Evolutionary conservation across 352 stramenopile genomes (phyloP).

Genomic region (Pythium oligandrum): DNA sequence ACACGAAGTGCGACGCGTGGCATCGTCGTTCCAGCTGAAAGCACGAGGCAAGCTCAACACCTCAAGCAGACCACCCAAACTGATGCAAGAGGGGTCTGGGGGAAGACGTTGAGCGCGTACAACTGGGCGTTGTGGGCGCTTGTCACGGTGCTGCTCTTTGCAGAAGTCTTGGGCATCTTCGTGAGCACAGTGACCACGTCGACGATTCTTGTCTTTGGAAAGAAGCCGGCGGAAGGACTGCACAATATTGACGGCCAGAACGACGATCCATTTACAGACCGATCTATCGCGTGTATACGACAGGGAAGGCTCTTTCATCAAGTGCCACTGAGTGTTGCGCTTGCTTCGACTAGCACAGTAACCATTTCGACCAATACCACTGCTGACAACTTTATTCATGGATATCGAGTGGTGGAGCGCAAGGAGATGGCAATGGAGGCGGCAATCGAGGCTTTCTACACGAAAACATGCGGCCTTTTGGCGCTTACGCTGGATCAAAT

Average conservation of each 20-base stretch:
- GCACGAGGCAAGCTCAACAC: background rate
- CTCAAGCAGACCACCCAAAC: too few species aligned
- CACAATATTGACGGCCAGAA: conserved; percentile 22
- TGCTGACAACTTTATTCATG: background rate
- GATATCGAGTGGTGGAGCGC: conserved; percentile 15
- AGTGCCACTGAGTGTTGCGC: conserved; percentile 25
- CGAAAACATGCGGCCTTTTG: conserved; percentile 16
- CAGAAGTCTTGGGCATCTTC: conserved; percentile 16
- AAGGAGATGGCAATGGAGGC: background rate
- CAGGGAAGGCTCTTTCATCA: conserved; percentile 32
- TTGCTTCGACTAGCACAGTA: conserved; percentile 5
- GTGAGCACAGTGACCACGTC: conserved; percentile 17
- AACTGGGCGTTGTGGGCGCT: conserved; percentile 7
- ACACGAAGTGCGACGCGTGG: too few species aligned
- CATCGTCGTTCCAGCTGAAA: too few species aligned
- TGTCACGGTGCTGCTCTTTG: conserved; percentile 6
- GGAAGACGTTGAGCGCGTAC: too few species aligned
- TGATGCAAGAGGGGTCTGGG: too few species aligned
- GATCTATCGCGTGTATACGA: conserved; percentile 37
- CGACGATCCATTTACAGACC: conserved; percentile 46
- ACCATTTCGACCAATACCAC: background rate
- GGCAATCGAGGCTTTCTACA: conserved; percentile 5
- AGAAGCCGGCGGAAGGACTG: background rate
- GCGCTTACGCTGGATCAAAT: conserved; percentile 13
- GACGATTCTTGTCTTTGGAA: conserved; percentile 12